Evolutionary conservation across 2,329 filamentous ascomycete species (phyloP), one percentile per base, ranked within the genome.

Genomic region (Periglandula ipomoeae): DNA sequence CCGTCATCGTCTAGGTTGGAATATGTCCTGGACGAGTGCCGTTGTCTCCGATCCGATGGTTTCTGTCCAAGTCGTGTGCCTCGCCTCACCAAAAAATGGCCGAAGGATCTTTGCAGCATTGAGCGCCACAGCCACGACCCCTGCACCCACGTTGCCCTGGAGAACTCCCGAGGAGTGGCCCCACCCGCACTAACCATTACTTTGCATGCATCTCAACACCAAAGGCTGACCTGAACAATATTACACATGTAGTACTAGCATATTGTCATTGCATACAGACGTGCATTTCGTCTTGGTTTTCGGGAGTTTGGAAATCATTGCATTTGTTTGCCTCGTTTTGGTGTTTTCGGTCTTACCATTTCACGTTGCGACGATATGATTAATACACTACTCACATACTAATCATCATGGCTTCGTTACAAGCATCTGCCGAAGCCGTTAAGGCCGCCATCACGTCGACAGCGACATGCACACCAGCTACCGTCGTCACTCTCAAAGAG

Each of bases 401-500:
- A 55, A 54, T 53, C 51, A 54, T 56, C 51, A 74, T 75, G 72
- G 63, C 69, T 66, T 68, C 71, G 52, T 54, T 66, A 59, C 65
- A 69, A 54, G 60, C 61, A 55, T 70, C 71, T 56, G 61, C 60
- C 58, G 72, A 75, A 52, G 70, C 74, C 52, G 72, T 79, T 58
- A 81, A 79, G 59, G 66, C 68, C 52, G 76, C 76, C 38, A 65
- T 81, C 53, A 66, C 73, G 52, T 76, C 73, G 47, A 70, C 70
- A 11, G 65, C 73, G 42, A 79, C 71, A 56, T 82, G 78, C 63
- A 78, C 76, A 39, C 64, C 72, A 20, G 61, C 71, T 2, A 73
- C 69, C 26, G 71, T 73, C 30, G 71, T 73, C 22, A 61, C 65
- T 2, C 60, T 76, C 50, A 75, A 73, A 57, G 71, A 75, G 47